These are phyloP conservation scores for Bonnemaisonia californica DNA, from an alignment of 31 red algal genomes.

Conservation along the genomic window DNA sequence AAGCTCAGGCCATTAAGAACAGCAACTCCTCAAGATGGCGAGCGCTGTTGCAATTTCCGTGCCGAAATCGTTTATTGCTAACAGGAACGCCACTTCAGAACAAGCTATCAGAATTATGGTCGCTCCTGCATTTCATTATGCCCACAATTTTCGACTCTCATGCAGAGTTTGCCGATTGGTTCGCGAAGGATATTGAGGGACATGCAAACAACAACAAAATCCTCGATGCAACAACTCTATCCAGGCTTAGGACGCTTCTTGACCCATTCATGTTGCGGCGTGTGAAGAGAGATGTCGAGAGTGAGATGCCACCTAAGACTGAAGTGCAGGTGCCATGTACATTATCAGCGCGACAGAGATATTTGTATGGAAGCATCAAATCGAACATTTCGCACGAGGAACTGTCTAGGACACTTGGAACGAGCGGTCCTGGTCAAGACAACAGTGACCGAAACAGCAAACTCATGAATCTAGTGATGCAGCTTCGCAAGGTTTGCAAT, in stretches of 20 bases:
- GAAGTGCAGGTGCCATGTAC: conserved; percentile 86
- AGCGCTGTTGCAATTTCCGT: conserved; percentile 79
- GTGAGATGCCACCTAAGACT: conserved; percentile 95
- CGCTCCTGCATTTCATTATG: conserved; percentile 98
- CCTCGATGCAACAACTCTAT: conserved; percentile 84
- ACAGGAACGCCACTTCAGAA: conserved; percentile 99
- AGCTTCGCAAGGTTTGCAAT: conserved; percentile 98
- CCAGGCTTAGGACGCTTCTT: conserved; percentile 83
- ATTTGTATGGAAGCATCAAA: conserved; percentile 87
- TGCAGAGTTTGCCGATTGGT: conserved; percentile 96
- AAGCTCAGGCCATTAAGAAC: conserved; percentile 99
- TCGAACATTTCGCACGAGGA: conserved; percentile 89
- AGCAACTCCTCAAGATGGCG: conserved; percentile 77
- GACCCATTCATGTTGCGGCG: conserved; percentile 97
- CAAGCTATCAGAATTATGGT: conserved; percentile 98
- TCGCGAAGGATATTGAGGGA: conserved; percentile 90
- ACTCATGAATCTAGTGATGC: conserved; percentile 99
- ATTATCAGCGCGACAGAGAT: conserved; percentile 85
- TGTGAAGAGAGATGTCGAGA: conserved; percentile 96
- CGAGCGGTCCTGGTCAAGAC: conserved; percentile 37
- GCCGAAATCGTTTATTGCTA: conserved; percentile 88
- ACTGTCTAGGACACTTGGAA: conserved; percentile 61
- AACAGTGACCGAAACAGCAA: conserved; percentile 78
- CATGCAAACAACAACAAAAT: conserved; percentile 78
- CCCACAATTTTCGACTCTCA: conserved; percentile 97